Evolutionary conservation across 1,139 yeast genomes (phyloP).

Genomic region (Suhomyces taliae): DNA sequence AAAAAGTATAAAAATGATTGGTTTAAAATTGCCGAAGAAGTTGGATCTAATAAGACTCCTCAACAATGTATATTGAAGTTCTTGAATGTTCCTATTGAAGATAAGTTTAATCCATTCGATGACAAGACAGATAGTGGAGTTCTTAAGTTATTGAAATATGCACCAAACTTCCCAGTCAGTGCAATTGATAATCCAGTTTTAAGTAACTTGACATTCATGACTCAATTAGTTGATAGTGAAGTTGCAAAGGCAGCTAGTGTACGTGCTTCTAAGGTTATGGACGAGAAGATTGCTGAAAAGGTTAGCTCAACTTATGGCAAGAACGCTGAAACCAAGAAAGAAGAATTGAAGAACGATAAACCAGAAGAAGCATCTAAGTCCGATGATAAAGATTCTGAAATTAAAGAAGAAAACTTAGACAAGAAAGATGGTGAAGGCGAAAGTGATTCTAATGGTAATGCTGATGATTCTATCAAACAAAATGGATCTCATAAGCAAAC

Average conservation of each 20-base stretch:
- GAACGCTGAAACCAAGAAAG: conserved; percentile 7
- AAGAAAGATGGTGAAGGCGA: conserved; percentile 1
- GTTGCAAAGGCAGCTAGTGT: conserved; percentile 81
- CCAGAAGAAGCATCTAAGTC: conserved; percentile 1
- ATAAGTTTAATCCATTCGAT: conserved; percentile 45
- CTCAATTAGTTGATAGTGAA: conserved; percentile 83
- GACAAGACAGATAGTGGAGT: conserved; percentile 37
- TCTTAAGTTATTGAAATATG: conserved; percentile 66
- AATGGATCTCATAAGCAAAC: conserved; percentile 7
- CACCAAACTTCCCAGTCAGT: conserved; percentile 80
- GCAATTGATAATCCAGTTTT: conserved; percentile 90
- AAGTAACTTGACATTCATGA: conserved; percentile 83
- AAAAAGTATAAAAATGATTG: conserved; percentile 66
- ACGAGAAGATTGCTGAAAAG: conserved; percentile 45
- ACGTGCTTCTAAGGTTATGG: conserved; percentile 60
- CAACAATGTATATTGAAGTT: conserved; percentile 82
- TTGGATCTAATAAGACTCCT: conserved; percentile 65
- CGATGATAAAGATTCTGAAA: neutral
- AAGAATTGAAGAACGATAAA: conserved; percentile 13
- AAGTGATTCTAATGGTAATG: neutral
- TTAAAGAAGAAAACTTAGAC: conserved; percentile 4
- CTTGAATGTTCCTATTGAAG: conserved; percentile 80
- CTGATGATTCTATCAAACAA: conserved; percentile 1
- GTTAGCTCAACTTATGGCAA: conserved; percentile 27
- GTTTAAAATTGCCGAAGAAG: conserved; percentile 67